These are phyloP conservation scores for Nigrospora osmanthi DNA, from an alignment of 2,329 filamentous ascomycete species.

Conservation along the genomic window DNA sequence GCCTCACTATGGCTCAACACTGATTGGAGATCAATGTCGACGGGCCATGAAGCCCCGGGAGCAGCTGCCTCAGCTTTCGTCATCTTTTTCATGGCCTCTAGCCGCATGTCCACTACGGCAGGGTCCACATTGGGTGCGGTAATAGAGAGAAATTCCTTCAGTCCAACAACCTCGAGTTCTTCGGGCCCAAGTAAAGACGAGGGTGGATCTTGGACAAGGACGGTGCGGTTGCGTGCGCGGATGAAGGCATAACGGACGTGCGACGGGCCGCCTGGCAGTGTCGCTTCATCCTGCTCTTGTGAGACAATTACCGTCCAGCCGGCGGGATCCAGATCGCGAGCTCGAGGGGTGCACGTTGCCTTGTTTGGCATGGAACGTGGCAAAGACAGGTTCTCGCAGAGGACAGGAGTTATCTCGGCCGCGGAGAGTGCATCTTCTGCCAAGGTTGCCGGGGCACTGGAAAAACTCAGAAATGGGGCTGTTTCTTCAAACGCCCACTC, in stretches of 20 bases:
- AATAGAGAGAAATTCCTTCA: neutral
- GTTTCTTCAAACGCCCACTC: neutral
- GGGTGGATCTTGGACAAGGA: neutral
- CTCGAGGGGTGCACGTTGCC: neutral
- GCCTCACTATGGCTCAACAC: neutral
- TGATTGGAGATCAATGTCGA: neutral
- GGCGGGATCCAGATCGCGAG: constrained; percentile 4
- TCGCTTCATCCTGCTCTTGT: neutral
- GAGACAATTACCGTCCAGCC: constrained; percentile 6
- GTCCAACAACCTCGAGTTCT: neutral
- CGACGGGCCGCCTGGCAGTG: neutral
- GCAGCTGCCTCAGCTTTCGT: neutral
- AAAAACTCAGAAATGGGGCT: constrained; percentile 6
- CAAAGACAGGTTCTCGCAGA: constrained; percentile 5
- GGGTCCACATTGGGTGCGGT: neutral
- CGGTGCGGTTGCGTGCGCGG: neutral
- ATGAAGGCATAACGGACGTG: constrained; percentile 6
- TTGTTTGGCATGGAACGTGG: neutral
- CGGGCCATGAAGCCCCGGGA: neutral
- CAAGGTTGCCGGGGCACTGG: constrained; percentile 5
- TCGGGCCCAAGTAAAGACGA: neutral
- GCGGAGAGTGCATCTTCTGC: neutral
- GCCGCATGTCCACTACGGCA: neutral
- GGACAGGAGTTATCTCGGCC: constrained; percentile 6
- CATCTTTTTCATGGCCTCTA: neutral